These are phyloP conservation scores for Botrytis pseudocinerea DNA, from an alignment of 2,329 filamentous ascomycete genomes.

Conservation along the genomic window DNA sequence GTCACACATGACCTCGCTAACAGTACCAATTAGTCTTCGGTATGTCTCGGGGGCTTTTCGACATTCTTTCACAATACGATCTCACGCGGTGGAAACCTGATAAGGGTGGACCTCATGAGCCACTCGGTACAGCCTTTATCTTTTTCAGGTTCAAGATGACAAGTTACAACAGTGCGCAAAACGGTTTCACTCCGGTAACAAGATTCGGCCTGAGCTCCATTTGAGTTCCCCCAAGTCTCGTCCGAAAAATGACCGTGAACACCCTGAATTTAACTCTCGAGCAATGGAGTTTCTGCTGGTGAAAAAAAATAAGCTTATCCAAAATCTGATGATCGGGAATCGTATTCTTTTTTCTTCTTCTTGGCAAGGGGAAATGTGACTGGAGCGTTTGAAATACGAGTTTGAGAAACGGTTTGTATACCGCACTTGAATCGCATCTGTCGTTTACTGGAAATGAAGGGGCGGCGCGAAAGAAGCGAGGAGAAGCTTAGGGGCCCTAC, in stretches of 20 bases:
- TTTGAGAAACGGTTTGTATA: background rate
- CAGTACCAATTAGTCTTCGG: constrained; percentile 9
- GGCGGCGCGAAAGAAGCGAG: constrained; percentile 14
- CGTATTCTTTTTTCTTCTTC: background rate
- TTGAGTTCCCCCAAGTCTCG: background rate
- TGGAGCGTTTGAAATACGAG: background rate
- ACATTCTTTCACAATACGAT: background rate
- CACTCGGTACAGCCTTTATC: background rate
- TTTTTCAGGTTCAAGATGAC: background rate
- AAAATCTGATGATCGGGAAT: background rate
- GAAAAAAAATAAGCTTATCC: constrained; percentile 13
- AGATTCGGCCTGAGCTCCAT: constrained; percentile 4
- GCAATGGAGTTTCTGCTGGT: background rate
- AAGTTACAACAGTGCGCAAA: constrained; percentile 1
- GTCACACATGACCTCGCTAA: background rate
- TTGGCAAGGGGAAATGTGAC: background rate
- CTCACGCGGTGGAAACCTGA: constrained; percentile 7
- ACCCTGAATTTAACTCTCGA: background rate
- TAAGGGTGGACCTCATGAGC: constrained; percentile 2
- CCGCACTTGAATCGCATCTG: background rate
- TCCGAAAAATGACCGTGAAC: constrained; percentile 7
- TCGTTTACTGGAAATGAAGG: background rate
- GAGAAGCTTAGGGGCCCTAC: background rate
- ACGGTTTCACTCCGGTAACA: constrained; percentile 6
- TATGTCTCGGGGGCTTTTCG: constrained; percentile 7